Base-by-base conservation (phyloP, 495 filamentous ascomycete species). In the Aspergillus sclerotiicarbonarius region DNA sequence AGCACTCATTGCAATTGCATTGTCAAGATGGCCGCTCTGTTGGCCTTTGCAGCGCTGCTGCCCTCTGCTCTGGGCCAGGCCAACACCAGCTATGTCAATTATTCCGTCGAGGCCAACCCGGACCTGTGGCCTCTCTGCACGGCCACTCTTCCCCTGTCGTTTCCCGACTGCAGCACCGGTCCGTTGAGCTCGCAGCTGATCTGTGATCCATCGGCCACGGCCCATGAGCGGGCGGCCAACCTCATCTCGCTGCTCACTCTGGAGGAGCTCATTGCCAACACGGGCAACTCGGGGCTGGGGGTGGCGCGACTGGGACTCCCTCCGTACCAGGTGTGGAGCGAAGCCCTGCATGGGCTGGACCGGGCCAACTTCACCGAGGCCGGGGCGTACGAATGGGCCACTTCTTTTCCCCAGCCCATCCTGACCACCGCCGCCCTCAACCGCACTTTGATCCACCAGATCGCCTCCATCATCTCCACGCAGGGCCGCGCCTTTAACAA, bases 401-500 rank as follows among this genome's bases (percentile, higher is more conserved):
- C 84, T 0, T 83, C 81, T 0, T 87, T 87, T 64, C 85, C 85
- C 0, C 74, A 77, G 61, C 84, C 84, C 0, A 85, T 88, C 41
- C 63, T 79, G 0, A 78, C 83, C 61, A 82, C 80, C 55, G 83
- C 85, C 0, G 78, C 84, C 4, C 79, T 87, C 59, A 82, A 88
- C 59, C 80, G 82, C 56, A 73, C 79, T 3, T 58, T 87, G 61
- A 84, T 88, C 69, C 71, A 77, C 16, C 71, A 77, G 29, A 81
- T 88, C 12, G 84, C 78, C 15, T 71, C 63, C 3, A 78, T 84
- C 6, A 81, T 89, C 33, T 77, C 77, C 12, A 89, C 79, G 7
- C 85, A 90, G 66, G 84, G 80, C 8, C 75, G 87, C n/a, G 86
- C 86, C 2, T 89, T 85, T 63, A 85, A 75, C 66, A 90, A 90